These are phyloP conservation scores for Xylariaceae sp. DNA, from an alignment of 2,329 filamentous ascomycete genomes.

Conservation along the genomic window DNA sequence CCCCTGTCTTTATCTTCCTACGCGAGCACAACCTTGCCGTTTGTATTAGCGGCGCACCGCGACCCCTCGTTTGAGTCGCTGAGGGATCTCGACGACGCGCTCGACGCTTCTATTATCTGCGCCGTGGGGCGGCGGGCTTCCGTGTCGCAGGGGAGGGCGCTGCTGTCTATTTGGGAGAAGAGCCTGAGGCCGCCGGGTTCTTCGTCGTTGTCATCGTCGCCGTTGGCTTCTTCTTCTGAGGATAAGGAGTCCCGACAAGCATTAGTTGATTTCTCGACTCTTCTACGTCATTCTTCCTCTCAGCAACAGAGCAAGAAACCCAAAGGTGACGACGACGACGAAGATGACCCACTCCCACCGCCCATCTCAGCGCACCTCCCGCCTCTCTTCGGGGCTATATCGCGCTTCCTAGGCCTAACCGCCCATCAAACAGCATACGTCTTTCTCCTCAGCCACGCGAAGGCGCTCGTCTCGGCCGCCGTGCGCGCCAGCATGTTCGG, in stretches of 20 bases:
- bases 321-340: slow-evolving; percentile 4
- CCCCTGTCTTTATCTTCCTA: slow-evolving; percentile 66
- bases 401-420: slow-evolving; percentile 56
- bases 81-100: slow-evolving; percentile 63
- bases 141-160: slow-evolving; percentile 69
- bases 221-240: too few species aligned
- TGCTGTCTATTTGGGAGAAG: slow-evolving; percentile 73
- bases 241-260: too few species aligned
- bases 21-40: slow-evolving; percentile 69
- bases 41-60: slow-evolving; percentile 65
- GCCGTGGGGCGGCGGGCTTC: slow-evolving; percentile 75
- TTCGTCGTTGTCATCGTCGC: slow-evolving; percentile 22
- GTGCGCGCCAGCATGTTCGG: slow-evolving; percentile 75
- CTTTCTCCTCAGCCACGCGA: slow-evolving; percentile 72
- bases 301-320: slow-evolving; percentile 8
- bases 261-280: slow-evolving; percentile 16
- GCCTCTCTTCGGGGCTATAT: slow-evolving; percentile 66
- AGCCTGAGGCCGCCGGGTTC: too few species aligned
- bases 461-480: slow-evolving; percentile 71
- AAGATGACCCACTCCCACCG: slow-evolving; percentile 39
- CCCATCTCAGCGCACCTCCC: slow-evolving; percentile 61
- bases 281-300: slow-evolving; percentile 14
- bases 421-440: slow-evolving; percentile 66
- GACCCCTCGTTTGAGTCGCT: slow-evolving; percentile 48
- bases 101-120: slow-evolving; percentile 73